Evolutionary conservation across 2,329 filamentous ascomycete species (phyloP), one percentile per base, ranked within the genome.

Genomic region (Phialemonium atrogriseum): DNA sequence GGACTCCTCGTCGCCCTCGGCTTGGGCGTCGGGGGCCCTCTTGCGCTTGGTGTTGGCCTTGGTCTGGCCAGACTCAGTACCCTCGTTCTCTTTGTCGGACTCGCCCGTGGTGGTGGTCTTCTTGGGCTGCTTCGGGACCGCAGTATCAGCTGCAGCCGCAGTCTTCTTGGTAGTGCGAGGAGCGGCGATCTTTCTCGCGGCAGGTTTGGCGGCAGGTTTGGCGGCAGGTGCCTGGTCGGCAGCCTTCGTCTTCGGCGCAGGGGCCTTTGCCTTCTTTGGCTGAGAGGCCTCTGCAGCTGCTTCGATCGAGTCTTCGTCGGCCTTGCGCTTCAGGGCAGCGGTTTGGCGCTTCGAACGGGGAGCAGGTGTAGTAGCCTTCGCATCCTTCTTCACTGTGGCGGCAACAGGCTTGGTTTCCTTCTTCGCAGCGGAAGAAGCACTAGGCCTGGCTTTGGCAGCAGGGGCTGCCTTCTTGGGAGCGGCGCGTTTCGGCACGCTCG

Each of bases 381-480:
- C 17, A 19, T 13, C 21, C 13, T 8, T 26, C 27, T 24, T 31
- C 12, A 24, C 27, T 7, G 33, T n/a, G 2, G 18, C 20, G 2
- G 14, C 15, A 10, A 16, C 20, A 14, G 12, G 31, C 9, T 34
- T 33, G n/a, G 32, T 33, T 3, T 28, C 12, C 28, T 40, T 38
- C 5, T 34, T 30, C 21, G 30, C 20, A 12, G 25, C 25, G 21
- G 28, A 59, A n/a, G 25, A 17, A 3, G 64, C 63, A 5, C 56
- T 59, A 40, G 67, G 60, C 30, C 64, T 64, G 26, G 64, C 62
- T 37, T 66, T 57, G 30, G 51, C 55, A 29, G 47, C 44, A 4
- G 45, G 45, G 11, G 49, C 37, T 14, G 51, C 49, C 32, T 50
- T 46, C 15, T 39, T 40, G 12, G 41, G 35, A 27, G 52, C 42